A percentile compares a stretch with the other conserved stretches of the same genome.
Conservation (phyloP, 768 basidiomycete species). For the Rhodocollybia butyracea region DNA sequence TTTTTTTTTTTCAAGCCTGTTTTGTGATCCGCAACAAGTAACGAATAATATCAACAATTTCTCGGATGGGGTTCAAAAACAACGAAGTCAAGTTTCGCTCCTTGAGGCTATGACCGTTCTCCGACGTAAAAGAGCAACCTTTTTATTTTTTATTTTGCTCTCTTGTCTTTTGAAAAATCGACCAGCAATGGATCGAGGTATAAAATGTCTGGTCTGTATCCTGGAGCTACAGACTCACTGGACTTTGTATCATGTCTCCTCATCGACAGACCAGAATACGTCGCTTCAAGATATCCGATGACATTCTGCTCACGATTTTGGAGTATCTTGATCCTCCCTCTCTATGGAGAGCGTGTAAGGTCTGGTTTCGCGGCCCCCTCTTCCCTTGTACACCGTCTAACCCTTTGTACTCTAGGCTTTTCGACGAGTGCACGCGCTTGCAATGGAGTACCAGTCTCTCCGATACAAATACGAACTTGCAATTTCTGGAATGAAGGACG, state of each 20-base stretch:
- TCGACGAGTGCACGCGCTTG: constrained; percentile 38
- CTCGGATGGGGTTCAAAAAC: constrained; percentile 38
- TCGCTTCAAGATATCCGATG: constrained; percentile 49
- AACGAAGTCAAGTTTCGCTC: constrained; percentile 39
- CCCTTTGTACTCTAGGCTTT: constrained; percentile 34
- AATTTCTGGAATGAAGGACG: constrained; percentile 48
- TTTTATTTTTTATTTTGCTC: constrained; percentile 37
- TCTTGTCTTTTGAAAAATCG: constrained; percentile 23
- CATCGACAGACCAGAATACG: constrained; percentile 39
- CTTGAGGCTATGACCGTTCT: constrained; percentile 30
- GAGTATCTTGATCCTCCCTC: constrained; percentile 47
- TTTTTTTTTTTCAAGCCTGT: constrained; percentile 34
- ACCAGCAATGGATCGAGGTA: constrained; percentile 31
- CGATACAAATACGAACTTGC: constrained; percentile 50
- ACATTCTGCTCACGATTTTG: constrained; percentile 48
- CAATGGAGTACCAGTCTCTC: constrained; percentile 45
- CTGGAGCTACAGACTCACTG: constrained; percentile 20
- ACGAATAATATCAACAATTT: constrained; percentile 31
- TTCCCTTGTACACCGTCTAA: not conserved
- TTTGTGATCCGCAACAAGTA: constrained; percentile 44
- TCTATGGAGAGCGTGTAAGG: constrained; percentile 46
- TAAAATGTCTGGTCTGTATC: constrained; percentile 37
- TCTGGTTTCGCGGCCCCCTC: constrained; percentile 5
- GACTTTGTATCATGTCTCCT: constrained; percentile 35
- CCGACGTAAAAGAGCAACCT: constrained; percentile 42